These are phyloP conservation scores for Papiliotrema fonsecae DNA, from an alignment of 1,284 basidiomycete species.

Conservation along the genomic window DNA sequence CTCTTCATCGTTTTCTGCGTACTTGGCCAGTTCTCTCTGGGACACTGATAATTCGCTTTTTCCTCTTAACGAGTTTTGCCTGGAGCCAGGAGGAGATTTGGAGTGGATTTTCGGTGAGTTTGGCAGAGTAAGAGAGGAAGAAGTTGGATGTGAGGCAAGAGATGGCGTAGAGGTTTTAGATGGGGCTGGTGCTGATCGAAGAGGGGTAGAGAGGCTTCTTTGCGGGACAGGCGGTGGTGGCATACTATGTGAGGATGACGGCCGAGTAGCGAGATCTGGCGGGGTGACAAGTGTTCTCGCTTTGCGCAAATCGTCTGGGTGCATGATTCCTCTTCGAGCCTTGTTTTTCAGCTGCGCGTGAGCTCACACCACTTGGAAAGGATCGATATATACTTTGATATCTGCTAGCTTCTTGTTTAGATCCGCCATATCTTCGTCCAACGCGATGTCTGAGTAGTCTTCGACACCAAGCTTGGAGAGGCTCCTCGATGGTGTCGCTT, in stretches of 20 bases:
- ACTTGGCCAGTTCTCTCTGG: slow-evolving; percentile 60
- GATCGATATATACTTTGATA: slow-evolving; percentile 59
- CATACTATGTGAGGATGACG: neutral
- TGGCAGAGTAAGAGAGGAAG: slow-evolving; percentile 5
- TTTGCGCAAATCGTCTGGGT: slow-evolving; percentile 69
- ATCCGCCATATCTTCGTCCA: slow-evolving; percentile 61
- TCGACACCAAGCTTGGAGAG: slow-evolving; percentile 48
- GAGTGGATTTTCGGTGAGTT: slow-evolving; percentile 2
- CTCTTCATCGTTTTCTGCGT: slow-evolving; percentile 71
- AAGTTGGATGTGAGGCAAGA: too few relatives aligned
- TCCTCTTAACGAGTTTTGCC: slow-evolving; percentile 30
- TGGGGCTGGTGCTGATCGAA: neutral
- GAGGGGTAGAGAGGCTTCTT: neutral
- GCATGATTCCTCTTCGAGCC: slow-evolving; percentile 67
- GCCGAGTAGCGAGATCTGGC: slow-evolving; percentile 48
- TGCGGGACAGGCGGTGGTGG: slow-evolving; percentile 1
- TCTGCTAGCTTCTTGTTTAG: slow-evolving; percentile 70
- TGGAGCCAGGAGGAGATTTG: slow-evolving; percentile 34
- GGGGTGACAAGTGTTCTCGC: slow-evolving; percentile 40
- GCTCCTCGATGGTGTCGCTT: slow-evolving; percentile 4
- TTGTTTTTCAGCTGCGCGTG: slow-evolving; percentile 57
- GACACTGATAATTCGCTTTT: slow-evolving; percentile 17
- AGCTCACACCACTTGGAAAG: neutral
- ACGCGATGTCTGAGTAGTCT: slow-evolving; percentile 81
- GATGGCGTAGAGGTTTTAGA: too few relatives aligned